Percentiles rank a stretch among this genome's conserved stretches.
These are phyloP conservation scores for Aspergillus egyptiacus DNA, from an alignment of 495 filamentous ascomycete species.

Conservation along the genomic window DNA sequence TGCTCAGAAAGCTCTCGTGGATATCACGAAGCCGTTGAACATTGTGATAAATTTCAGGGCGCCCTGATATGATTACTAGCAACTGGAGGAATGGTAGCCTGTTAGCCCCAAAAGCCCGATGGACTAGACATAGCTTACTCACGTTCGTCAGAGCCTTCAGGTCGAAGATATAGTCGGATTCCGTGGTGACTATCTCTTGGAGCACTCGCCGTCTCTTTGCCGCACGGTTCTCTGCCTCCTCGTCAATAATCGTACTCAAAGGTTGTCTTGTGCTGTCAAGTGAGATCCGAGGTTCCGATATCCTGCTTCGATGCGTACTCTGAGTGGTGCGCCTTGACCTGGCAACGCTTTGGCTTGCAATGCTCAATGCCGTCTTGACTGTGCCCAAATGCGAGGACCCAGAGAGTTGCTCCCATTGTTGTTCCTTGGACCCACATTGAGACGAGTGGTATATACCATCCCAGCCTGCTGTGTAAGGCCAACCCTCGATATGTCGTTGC, in stretches of 20 bases:
- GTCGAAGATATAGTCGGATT: conserved; percentile 84
- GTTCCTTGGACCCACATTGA: conserved; percentile 29
- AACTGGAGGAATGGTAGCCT: conserved; percentile 19
- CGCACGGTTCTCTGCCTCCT: conserved; percentile 63
- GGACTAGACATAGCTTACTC: conserved; percentile 15
- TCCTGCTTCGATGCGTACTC: conserved; percentile 44
- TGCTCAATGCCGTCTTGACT: conserved; percentile 70
- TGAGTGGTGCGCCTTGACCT: conserved; percentile 53
- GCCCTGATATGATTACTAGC: conserved; percentile 30
- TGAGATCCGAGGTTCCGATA: conserved; percentile 53
- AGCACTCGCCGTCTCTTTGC: conserved; percentile 69
- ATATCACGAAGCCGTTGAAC: conserved; percentile 38
- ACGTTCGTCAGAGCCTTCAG: conserved; percentile 82
- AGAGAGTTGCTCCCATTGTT: conserved; percentile 51
- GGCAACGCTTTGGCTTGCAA: conserved; percentile 61
- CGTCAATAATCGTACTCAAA: conserved; percentile 53
- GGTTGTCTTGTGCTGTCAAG: conserved; percentile 58
- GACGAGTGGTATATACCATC: conserved; percentile 15
- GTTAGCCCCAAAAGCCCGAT: not conserved
- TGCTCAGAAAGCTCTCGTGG: conserved; percentile 38
- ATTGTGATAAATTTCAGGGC: conserved; percentile 39
- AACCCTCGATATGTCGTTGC: conserved; percentile 35
- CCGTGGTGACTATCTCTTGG: conserved; percentile 77
- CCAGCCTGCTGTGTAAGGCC: conserved; percentile 38
- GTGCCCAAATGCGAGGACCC: conserved; percentile 68